Conservation (phyloP, 768 basidiomycete genomes). For the Serendipita sp. region DNA sequence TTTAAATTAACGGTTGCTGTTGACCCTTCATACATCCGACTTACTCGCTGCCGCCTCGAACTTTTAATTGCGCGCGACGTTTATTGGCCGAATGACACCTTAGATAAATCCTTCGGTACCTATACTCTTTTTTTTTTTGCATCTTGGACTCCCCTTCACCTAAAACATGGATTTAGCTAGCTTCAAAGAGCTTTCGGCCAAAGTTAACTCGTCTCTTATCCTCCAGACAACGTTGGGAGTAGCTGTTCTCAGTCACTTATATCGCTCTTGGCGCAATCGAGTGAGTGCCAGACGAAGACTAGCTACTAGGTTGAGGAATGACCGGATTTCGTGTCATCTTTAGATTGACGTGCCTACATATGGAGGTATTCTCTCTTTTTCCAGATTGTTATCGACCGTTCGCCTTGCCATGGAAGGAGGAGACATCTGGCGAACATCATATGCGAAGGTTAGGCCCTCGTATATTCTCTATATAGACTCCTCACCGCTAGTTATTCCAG, state of each 20-base stretch:
- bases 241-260: background rate
- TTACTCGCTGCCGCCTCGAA: no score
- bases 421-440: background rate
- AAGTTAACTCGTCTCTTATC: background rate
- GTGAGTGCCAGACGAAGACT: background rate
- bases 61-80: no score
- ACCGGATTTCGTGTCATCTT: background rate
- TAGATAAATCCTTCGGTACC: no score
- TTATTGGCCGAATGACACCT: no score
- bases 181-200: no score
- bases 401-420: background rate
- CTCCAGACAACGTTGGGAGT: background rate
- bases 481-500: background rate
- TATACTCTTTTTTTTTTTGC: no score
- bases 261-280: background rate
- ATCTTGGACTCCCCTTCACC: no score
- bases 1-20: no score
- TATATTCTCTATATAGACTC: background rate
- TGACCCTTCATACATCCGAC: no score
- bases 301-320: no score
- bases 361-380: background rate
- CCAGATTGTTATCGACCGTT: background rate
- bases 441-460: background rate
- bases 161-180: no score
- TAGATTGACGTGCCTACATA: background rate